Base-by-base conservation (phyloP, 1,139 yeast genomes). In the Insectozyma bohioensis region DNA sequence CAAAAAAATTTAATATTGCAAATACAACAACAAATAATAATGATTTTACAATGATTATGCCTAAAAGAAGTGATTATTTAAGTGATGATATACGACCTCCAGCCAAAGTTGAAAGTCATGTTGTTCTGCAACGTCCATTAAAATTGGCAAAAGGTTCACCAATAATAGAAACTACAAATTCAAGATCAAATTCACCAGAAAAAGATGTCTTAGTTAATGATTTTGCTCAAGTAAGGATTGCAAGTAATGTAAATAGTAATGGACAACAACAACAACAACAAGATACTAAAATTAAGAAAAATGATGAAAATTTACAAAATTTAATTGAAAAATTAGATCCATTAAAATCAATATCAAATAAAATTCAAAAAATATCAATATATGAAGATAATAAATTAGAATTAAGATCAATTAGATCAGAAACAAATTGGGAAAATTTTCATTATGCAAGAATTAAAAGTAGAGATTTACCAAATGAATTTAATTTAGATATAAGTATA, bases 251-350 rank as follows among this genome's bases (percentile, higher is more conserved):
- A 9, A 14, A 23, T 5, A 8, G n/a, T 11, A 9, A 17, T 7
- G n/a, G n/a, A n/a, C n/a, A n/a, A n/a, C n/a, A n/a, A n/a, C n/a
- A n/a, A n/a, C n/a, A n/a, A n/a, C n/a, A n/a, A n/a, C n/a, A n/a
- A n/a, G n/a, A n/a, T n/a, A n/a, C n/a, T n/a, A n/a, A n/a, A n/a
- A n/a, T n/a, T n/a, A n/a, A n/a, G 10, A 2, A n/a, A n/a, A n/a
- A n/a, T n/a, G 20, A 19, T 11, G 15, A 33, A 48, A 33, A 52
- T 56, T 49, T 65, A 12, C 67, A 67, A 39, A 42, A 52, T 1
- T 48, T 67, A 18, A 63, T 68, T 22, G 73, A 67, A 15, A 66
- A 54, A 39, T 56, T 66, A 1, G 75, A 70, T 42, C 76, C 76
- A 1, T 48, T 70, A 16, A 59, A 48, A 30, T 52, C 61, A 5